Base-by-base conservation (phyloP, 1,284 basidiomycete genomes). In the Cutaneotrichosporon daszewskae region DNA sequence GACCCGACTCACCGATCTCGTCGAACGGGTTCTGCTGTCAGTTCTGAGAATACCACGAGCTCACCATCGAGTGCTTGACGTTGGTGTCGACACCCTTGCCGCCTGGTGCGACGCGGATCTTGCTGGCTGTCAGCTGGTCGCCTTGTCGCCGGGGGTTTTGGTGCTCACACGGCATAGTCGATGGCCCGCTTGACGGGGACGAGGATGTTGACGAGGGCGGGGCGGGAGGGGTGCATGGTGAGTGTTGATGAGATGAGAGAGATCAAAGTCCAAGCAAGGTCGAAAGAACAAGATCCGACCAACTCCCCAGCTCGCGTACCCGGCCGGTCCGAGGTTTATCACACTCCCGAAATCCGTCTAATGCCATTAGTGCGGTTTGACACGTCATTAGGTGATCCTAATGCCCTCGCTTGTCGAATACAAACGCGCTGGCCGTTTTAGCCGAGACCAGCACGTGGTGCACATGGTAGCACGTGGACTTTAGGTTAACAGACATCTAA, bases 61-160 rank as follows among this genome's bases (percentile, higher is more conserved):
- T 58, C 57, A 90, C 91, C 90, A 96, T 95, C 2, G 88, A 92
- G 73, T 96, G 91, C 77, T 96, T 96, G 57, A 94, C 90, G 70
- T 84, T 89, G 41, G 85, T 83, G 76, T 96, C 91, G 36, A 96
- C 82, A 16, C 88, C 90, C 41, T 88, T 92, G 64, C 91, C 85
- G 57, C 85, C 82, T 7, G 87, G 79, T 66, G 90, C 91, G 40
- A 96, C 87, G 39, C 91, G 85, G 74, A 96, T 92, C 76, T 95
- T 95, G 72, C 87, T 94, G 73, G 83, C 12, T 14, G 37, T 39
- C 22, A 39, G 37, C 37, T 11, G 14, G 25, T 18, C 10, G n/a
- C 10, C 32, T 33, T 16, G 19, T 18, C 16, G 16, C 20, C 23
- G 25, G 26, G 8, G 35, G 9, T 10, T 18, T 17, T 16, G 26